These are phyloP conservation scores for Daldinia vernicosa DNA, from an alignment of 495 filamentous ascomycete genomes.

Conservation along the genomic window DNA sequence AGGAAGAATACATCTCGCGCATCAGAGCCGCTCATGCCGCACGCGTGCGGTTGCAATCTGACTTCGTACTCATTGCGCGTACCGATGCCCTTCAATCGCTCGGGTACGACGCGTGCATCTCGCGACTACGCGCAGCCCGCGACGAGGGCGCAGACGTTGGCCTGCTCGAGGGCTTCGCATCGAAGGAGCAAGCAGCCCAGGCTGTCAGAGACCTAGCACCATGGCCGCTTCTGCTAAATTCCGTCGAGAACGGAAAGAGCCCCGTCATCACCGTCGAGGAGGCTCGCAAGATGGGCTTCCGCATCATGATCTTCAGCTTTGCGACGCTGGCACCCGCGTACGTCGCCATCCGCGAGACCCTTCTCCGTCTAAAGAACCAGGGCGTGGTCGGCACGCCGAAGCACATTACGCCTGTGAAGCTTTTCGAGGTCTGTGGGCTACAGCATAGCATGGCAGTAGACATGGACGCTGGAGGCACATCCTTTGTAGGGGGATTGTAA, in stretches of 20 bases:
- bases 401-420: slow-evolving; percentile 49
- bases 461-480: slow-evolving; percentile 60
- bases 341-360: slow-evolving; percentile 58
- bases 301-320: slow-evolving; percentile 70
- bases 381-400: slow-evolving; percentile 60
- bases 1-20: slow-evolving; percentile 64
- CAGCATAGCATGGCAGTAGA: slow-evolving; percentile 67
- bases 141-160: slow-evolving; percentile 70
- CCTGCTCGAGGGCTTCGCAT: slow-evolving; percentile 70
- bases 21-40: slow-evolving; percentile 61
- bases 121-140: slow-evolving; percentile 54
- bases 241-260: slow-evolving; percentile 68
- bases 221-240: slow-evolving; percentile 70
- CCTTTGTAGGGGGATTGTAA: slow-evolving; percentile 37
- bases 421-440: slow-evolving; percentile 64
- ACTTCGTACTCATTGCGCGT: slow-evolving; percentile 72
- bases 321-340: slow-evolving; percentile 62
- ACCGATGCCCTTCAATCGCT: slow-evolving; percentile 68
- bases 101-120: slow-evolving; percentile 64
- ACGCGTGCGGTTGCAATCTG: slow-evolving; percentile 53
- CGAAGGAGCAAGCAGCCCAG: slow-evolving; percentile 61
- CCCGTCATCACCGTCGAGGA: slow-evolving; percentile 66
- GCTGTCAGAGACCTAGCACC: slow-evolving; percentile 64
- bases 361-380: slow-evolving; percentile 57
- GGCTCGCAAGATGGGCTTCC: slow-evolving; percentile 69